Conservation (phyloP, 495 filamentous ascomycete species). For the Trichoderma asperelloides region DNA sequence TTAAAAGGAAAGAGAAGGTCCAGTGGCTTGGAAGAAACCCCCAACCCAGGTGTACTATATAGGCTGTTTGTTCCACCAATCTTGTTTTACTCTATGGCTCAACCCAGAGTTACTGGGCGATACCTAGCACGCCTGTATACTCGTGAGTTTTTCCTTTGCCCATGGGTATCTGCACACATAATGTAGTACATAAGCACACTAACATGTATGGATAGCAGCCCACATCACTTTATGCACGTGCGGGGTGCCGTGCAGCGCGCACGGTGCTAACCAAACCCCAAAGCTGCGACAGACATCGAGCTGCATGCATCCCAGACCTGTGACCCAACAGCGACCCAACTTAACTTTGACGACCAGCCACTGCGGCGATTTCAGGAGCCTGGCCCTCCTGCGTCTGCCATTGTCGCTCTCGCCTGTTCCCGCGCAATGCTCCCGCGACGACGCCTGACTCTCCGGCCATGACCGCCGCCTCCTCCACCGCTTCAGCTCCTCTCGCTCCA, state of each 20-base stretch:
- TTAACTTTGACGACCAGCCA: background rate
- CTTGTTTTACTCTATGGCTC: no score
- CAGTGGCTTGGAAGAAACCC: background rate
- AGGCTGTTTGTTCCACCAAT: no score
- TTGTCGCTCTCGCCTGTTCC: background rate
- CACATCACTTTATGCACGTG: background rate
- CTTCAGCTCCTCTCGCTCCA: background rate
- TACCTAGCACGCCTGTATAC: no score
- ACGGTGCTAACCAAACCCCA: background rate
- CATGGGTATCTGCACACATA: no score
- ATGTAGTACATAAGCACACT: background rate
- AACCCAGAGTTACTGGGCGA: no score
- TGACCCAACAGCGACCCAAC: conserved; percentile 5
- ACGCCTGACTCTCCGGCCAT: conserved; percentile 11
- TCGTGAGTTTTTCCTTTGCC: no score
- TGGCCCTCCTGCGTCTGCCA: background rate
- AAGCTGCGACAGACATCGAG: background rate
- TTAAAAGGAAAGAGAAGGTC: background rate
- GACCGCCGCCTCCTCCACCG: conserved; percentile 20
- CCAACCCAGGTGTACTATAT: no score
- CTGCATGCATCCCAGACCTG: conserved; percentile 1
- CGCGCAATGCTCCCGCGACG: background rate
- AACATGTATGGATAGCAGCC: background rate
- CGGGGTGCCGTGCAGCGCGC: background rate
- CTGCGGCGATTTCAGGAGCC: background rate